phyloP scores from a whole-genome alignment of 495 filamentous ascomycete genomes.

The Penicillium canariense region DNA sequence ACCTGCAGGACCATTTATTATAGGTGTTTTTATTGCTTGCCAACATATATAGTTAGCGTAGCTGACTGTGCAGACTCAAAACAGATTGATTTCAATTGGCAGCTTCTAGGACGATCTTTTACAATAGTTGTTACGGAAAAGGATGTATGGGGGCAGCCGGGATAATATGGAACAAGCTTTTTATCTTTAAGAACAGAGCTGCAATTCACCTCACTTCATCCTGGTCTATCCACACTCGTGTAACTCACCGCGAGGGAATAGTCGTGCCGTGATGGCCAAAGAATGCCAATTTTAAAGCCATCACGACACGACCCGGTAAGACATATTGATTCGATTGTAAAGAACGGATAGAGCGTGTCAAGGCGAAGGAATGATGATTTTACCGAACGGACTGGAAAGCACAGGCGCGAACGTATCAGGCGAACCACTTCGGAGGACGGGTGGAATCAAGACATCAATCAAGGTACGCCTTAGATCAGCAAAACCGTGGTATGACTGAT shows the following conservation, averaged over 20 bases:
- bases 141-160: neutral
- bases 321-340: conserved; percentile 1
- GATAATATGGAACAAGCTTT: conserved; percentile 27
- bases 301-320: conserved; percentile 10
- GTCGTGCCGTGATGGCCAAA: neutral
- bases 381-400: conserved; percentile 9
- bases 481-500: neutral
- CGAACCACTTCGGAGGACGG: conserved; percentile 4
- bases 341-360: neutral
- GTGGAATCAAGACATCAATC: conserved; percentile 6
- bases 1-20: too few species aligned
- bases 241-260: conserved; percentile 16
- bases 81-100: neutral
- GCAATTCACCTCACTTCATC: conserved; percentile 23
- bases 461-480: neutral
- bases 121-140: neutral
- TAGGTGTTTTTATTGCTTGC: too few species aligned
- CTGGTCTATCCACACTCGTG: conserved; percentile 8
- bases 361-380: conserved; percentile 3
- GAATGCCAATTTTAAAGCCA: conserved; percentile 1
- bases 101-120: neutral
- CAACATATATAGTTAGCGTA: too few species aligned
- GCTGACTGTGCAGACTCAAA: too few species aligned
- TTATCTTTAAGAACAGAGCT: conserved; percentile 24
- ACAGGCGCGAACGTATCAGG: conserved; percentile 10